A percentile compares a stretch with the other conserved stretches of the same genome.
These are phyloP conservation scores for Alternaria alternata DNA, from an alignment of 2,329 filamentous ascomycete species.

Conservation along the genomic window DNA sequence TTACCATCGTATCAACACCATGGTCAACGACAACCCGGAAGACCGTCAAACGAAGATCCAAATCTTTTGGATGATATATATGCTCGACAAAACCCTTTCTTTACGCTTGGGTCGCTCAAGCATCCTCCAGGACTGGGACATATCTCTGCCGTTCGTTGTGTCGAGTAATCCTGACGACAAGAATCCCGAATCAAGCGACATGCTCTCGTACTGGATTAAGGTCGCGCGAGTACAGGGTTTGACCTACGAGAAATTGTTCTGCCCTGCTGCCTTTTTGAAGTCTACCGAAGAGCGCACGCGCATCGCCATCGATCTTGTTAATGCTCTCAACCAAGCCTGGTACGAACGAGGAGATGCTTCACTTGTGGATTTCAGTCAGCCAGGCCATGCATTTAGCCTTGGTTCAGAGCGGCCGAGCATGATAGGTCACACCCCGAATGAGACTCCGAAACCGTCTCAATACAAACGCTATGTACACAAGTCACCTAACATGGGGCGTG, in stretches of 20 bases:
- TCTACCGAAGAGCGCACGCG: conserved; percentile 36
- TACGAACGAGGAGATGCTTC: conserved; percentile 38
- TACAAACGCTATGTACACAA: conserved; percentile 22
- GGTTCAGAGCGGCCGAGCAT: conserved; percentile 1
- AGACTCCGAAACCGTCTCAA: conserved; percentile 36
- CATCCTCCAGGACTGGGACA: conserved; percentile 51
- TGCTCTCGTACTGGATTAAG: conserved; percentile 47
- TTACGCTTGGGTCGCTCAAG: conserved; percentile 49
- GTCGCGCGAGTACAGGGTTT: conserved; percentile 46
- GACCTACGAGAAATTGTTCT: conserved; percentile 50
- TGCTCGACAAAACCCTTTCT: conserved; percentile 51
- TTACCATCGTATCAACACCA: conserved; percentile 47
- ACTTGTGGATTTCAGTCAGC: conserved; percentile 13
- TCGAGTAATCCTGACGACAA: conserved; percentile 11
- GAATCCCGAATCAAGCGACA: conserved; percentile 23
- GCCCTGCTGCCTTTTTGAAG: conserved; percentile 43
- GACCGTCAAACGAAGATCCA: conserved; percentile 41
- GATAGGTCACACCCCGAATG: conserved; percentile 26
- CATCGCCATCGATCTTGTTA: conserved; percentile 38
- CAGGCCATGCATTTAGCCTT: conserved; percentile 1
- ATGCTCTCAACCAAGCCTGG: conserved; percentile 40
- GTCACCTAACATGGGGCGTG: neutral
- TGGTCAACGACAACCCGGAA: conserved; percentile 44
- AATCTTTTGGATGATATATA: conserved; percentile 51
- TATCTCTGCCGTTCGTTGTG: conserved; percentile 36